Base-by-base conservation (phyloP, 2,329 filamentous ascomycete genomes). In the Fusarium sp. region DNA sequence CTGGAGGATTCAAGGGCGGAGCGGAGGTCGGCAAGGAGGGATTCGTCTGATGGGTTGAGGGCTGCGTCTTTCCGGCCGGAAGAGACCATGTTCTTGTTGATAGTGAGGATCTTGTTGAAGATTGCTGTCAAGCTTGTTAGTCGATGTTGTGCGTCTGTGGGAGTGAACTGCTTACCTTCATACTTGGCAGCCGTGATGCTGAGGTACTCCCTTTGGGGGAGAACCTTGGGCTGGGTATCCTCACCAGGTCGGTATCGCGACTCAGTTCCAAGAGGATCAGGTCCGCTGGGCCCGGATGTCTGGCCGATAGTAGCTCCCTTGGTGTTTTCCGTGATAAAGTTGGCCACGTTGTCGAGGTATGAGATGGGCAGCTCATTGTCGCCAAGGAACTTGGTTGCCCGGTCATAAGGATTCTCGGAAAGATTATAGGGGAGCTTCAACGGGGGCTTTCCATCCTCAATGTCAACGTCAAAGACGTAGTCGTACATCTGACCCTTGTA, bases 391-490 rank as follows among this genome's bases (percentile, higher is more conserved):
- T 95, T 98, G 39, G 93, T 94, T 0, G 97, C 96, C 3, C 93
- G 92, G 77, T 98, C 94, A 82, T 97, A 98, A 0, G 95, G 94
- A 76, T 98, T 98, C 80, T 98, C 93, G 1, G 93, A 95, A 14
- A 96, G 88, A 81, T 98, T 98, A 84, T 94, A 98, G 0, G 96
- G 95, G n/a, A 98, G 88, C 83, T 98, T 98, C 54, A 98, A 86
- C 1, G 96, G 91, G 14, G 96, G 95, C 80, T 97, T 96, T 62
- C 95, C 96, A 79, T 98, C 96, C 81, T 98, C 94, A 72, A 98
- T 97, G 78, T 98, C 95, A 29, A 98, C 95, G 80, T 98, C 95
- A 76, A 98, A 98, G 10, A 99, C 95, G 79, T 93, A 98, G 81
- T 99, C 97, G 81, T 97, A 99, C 71, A 96, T 94, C 80, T 97